Base-by-base conservation (phyloP, 257 asterid genomes). In the Fraxinus anomala region DNA sequence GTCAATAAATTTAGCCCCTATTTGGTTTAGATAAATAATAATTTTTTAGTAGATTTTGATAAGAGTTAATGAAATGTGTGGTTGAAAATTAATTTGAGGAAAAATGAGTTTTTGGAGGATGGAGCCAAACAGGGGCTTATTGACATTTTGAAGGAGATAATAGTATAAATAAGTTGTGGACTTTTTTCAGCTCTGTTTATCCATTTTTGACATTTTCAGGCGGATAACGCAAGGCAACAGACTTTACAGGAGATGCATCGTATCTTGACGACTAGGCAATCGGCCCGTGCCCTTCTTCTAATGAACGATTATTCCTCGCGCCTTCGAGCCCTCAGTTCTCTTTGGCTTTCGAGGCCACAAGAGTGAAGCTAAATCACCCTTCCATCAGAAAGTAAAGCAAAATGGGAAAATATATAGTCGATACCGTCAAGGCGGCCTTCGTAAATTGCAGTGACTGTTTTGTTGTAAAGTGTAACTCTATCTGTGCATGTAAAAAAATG, bases 231-330 rank as follows among this genome's bases (percentile, higher is more conserved):
- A 75, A 67, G 85, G 39, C 85, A 82, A 12, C 82, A 82, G 75
- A 82, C 82, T 6, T 82, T 82, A 51, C 82, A 82, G 6, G 82
- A 82, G 65, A 73, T 82, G 85, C 85, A 82, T 56, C 82, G 77
- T 2, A 70, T 69, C 31, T 44, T 82, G 74, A 82, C 82, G 30
- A 78, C 77, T n/a, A 75, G 70, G 8, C 85, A 82, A 75, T 82
- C 85, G 31, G 85, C 85, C 3, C 85, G 82, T 23, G 85, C 82
- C 0, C 80, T 82, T 75, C 77, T 82, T 28, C 67, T 79, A 40
- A 74, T 78, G n/a, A 74, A 79, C 39, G 85, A 78, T 13, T 82
- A 82, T 63, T 82, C 74, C 40, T 74, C 82, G 6, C 72, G 82
- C 70, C 85, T 82, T 23, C 76, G 80, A 23, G 82, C 85, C 23